Evolutionary conservation across 1,284 basidiomycete genomes (phyloP).

Genomic region (Coniferiporia sulphurascens): DNA sequence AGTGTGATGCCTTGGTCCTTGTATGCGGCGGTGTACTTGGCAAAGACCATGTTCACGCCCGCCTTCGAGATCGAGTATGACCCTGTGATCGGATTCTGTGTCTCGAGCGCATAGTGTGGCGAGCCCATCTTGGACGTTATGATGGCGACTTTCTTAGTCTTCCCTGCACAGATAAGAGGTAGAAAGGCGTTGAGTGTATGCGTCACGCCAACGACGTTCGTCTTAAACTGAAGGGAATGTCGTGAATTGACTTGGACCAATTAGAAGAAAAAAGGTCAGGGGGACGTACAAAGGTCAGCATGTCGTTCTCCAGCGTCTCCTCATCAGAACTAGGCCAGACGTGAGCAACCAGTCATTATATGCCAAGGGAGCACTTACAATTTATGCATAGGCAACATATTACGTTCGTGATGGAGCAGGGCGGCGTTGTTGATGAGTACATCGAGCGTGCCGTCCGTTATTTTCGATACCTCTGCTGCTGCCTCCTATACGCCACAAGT

Average conservation of each 20-base stretch:
- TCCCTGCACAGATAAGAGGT: conserved; percentile 23
- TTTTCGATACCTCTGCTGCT: conserved; percentile 22
- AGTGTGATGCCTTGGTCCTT: conserved; percentile 23
- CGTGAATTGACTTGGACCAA: not conserved
- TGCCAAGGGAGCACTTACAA: conserved; percentile 16
- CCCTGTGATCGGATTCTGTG: not conserved
- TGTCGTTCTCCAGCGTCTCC: conserved; percentile 24
- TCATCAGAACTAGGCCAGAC: conserved; percentile 3
- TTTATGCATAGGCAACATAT: conserved; percentile 16
- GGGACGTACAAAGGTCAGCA: conserved; percentile 22
- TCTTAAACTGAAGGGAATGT: conserved; percentile 17
- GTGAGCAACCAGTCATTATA: not conserved
- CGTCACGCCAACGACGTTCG: conserved; percentile 24
- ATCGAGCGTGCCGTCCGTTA: conserved; percentile 30
- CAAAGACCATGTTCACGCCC: conserved; percentile 23
- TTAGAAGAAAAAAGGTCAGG: not conserved
- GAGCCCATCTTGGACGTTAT: conserved; percentile 22
- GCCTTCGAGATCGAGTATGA: conserved; percentile 24
- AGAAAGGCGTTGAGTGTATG: conserved; percentile 24
- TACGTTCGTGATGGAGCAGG: conserved; percentile 9
- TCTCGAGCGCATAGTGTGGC: conserved; percentile 14
- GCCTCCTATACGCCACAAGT: conserved; percentile 15
- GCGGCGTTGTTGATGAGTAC: conserved; percentile 33
- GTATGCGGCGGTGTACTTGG: conserved; percentile 21
- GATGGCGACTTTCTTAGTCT: conserved; percentile 23